A percentile compares a stretch with the other conserved stretches of the same genome.
Evolutionary conservation across 2,329 filamentous ascomycete species (phyloP).

Genomic region (Colletotrichum liriopes): DNA sequence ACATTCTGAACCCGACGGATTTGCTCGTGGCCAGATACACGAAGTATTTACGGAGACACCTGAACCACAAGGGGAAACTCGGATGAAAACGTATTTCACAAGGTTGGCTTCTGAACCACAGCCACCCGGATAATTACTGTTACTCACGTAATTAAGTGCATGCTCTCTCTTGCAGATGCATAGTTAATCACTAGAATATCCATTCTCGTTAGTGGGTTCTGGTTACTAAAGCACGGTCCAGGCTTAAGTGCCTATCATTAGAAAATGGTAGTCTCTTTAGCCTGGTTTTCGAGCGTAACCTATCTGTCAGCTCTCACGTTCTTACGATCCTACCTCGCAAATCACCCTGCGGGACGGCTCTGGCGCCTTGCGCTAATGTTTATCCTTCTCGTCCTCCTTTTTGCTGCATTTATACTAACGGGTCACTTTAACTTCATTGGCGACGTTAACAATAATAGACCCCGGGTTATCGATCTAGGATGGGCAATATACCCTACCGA

Average conservation of each 20-base stretch:
- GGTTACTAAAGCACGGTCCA: not conserved
- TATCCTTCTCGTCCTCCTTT: not conserved
- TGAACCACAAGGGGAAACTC: not conserved
- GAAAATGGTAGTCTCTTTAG: conserved; percentile 15
- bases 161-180: conserved; percentile 8
- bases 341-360: not conserved
- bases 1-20: not conserved
- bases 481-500: not conserved
- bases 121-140: too few species aligned
- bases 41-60: not conserved
- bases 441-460: too few species aligned
- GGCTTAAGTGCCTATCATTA: conserved; percentile 23
- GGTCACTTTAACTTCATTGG: conserved; percentile 8
- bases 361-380: not conserved
- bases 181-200: conserved; percentile 12
- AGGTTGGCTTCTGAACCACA: not conserved
- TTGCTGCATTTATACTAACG: not conserved
- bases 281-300: conserved; percentile 18
- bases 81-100: not conserved
- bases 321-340: not conserved
- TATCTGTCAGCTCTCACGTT: conserved; percentile 20
- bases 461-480: conserved; percentile 13
- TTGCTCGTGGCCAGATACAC: not conserved
- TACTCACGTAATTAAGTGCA: not conserved
- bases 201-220: conserved; percentile 9